These are phyloP conservation scores for Fagopyrum homotropicum DNA, from an alignment of 148 eudicot species.

Conservation along the genomic window DNA sequence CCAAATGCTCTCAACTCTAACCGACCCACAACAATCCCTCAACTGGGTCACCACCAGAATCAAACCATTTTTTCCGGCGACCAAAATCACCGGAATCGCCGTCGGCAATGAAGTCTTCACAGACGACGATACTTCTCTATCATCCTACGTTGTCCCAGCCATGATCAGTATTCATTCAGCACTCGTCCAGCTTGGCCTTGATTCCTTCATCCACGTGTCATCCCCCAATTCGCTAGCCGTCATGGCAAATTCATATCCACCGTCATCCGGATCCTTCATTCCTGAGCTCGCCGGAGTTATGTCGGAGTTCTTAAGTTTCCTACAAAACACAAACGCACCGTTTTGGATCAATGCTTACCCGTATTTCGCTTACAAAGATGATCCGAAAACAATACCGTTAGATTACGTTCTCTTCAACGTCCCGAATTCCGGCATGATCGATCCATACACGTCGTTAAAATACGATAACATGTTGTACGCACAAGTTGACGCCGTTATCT, in stretches of 20 bases:
- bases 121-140: slow-evolving; percentile 45
- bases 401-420: slow-evolving; percentile 64
- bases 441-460: slow-evolving; percentile 46
- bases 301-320: slow-evolving; percentile 41
- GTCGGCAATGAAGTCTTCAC: slow-evolving; percentile 81
- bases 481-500: slow-evolving; percentile 67
- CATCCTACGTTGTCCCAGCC: slow-evolving; percentile 52
- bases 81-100: slow-evolving; percentile 60
- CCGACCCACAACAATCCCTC: slow-evolving; percentile 50
- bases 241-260: slow-evolving; percentile 56
- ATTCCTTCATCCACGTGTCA: slow-evolving; percentile 44
- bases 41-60: slow-evolving; percentile 59
- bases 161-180: slow-evolving; percentile 61
- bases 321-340: slow-evolving; percentile 46
- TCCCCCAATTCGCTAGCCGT: slow-evolving; percentile 67
- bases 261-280: slow-evolving; percentile 51
- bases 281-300: slow-evolving; percentile 45
- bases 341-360: slow-evolving; percentile 91
- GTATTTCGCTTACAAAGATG: slow-evolving; percentile 70
- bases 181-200: slow-evolving; percentile 38
- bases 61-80: slow-evolving; percentile 56
- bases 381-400: slow-evolving; percentile 35
- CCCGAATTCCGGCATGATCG: slow-evolving; percentile 50
- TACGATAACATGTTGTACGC: slow-evolving; percentile 90
- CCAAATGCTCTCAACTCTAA: slow-evolving; percentile 32